Evolutionary conservation across 192 early-diverging fungal genomes (phyloP).

Genomic region (Allomyces arbusculus): DNA sequence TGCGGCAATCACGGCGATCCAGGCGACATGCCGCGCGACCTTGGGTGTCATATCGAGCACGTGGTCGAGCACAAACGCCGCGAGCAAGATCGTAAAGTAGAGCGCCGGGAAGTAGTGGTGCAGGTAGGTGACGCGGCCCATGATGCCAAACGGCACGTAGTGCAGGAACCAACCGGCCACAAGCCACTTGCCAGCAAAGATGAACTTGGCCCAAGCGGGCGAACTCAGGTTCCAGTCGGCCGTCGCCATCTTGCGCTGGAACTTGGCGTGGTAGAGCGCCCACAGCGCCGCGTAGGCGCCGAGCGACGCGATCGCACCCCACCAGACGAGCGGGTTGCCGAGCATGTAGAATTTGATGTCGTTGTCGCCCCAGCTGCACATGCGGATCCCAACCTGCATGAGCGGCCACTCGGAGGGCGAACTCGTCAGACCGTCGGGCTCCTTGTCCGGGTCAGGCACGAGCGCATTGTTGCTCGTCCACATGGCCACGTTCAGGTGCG

Average conservation of each 20-base stretch:
- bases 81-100: constrained; percentile 75
- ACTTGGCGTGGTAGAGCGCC: constrained; percentile 27
- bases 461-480: constrained; percentile 91
- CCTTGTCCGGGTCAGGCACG: constrained; percentile 76
- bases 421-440: constrained; percentile 56
- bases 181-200: constrained; percentile 47
- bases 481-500: constrained; percentile 84
- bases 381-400: constrained; percentile 62
- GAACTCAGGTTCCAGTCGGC: constrained; percentile 6
- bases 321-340: constrained; percentile 90
- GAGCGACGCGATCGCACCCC: constrained; percentile 38
- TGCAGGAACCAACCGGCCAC: constrained; percentile 82
- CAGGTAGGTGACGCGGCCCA: constrained; percentile 89
- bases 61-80: constrained; percentile 59
- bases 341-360: constrained; percentile 74
- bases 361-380: constrained; percentile 80
- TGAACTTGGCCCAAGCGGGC: constrained; percentile 47
- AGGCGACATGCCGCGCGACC: constrained; percentile 15
- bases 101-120: constrained; percentile 95
- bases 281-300: constrained; percentile 21
- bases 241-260: constrained; percentile 7
- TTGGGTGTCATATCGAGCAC: constrained; percentile 6
- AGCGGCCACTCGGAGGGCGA: constrained; percentile 77
- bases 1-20: constrained; percentile 13
- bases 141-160: constrained; percentile 82